A percentile compares a stretch with the other conserved stretches of the same genome.
These are phyloP conservation scores for apple (Malus domestica) DNA, from an alignment of 306 rosid species.

Conservation along the genomic window DNA sequence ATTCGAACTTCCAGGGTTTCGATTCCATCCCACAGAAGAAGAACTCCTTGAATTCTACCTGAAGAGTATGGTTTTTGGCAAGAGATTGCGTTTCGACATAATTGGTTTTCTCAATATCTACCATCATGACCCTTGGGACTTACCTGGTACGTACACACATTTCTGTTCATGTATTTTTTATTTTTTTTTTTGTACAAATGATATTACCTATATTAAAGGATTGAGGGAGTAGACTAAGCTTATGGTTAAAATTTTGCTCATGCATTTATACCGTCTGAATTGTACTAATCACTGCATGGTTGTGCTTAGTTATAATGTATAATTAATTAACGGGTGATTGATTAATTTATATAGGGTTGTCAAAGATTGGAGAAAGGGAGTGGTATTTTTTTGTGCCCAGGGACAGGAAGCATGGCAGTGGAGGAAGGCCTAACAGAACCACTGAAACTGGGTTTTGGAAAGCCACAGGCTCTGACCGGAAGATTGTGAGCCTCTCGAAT, in stretches of 20 bases:
- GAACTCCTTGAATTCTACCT: slow-evolving; percentile 86
- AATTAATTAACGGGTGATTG: background rate
- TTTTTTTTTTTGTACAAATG: no score
- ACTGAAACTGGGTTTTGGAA: slow-evolving; percentile 91
- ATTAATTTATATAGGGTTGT: slow-evolving; percentile 34
- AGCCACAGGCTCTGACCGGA: slow-evolving; percentile 92
- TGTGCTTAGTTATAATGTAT: background rate
- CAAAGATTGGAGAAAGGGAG: slow-evolving; percentile 85
- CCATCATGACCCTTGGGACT: slow-evolving; percentile 74
- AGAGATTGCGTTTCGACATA: slow-evolving; percentile 50
- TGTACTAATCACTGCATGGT: background rate
- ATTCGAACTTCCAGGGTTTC: slow-evolving; percentile 72
- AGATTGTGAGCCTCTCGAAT: slow-evolving; percentile 53
- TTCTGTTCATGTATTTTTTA: background rate
- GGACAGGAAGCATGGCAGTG: slow-evolving; percentile 78
- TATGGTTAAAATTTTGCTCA: background rate
- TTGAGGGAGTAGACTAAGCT: no score
- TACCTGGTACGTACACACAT: slow-evolving; percentile 51
- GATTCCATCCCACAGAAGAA: slow-evolving; percentile 95
- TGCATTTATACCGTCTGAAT: background rate
- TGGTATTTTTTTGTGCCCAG: slow-evolving; percentile 99
- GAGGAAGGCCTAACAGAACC: slow-evolving; percentile 91
- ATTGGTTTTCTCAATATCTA: slow-evolving; percentile 80
- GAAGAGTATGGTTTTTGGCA: slow-evolving; percentile 60
- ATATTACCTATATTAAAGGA: no score